Conservation (phyloP, 148 eudicot species). For the Bassia scoparia region DNA sequence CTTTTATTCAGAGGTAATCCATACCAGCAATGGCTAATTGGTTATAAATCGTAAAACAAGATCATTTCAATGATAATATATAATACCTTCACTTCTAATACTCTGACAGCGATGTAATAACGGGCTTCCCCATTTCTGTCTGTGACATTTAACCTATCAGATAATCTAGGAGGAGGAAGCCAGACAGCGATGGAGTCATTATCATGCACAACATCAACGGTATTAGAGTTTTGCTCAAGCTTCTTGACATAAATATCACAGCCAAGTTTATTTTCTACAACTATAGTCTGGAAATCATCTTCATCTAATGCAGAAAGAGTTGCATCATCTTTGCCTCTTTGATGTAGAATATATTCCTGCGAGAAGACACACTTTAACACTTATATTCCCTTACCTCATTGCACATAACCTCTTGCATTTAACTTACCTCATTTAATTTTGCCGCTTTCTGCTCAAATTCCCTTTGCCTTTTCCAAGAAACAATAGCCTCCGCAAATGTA, state of each 20-base stretch:
- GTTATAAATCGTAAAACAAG: too few relatives aligned
- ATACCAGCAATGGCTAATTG: neutral
- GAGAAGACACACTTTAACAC: slow-evolving; percentile 3
- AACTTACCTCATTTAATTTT: slow-evolving; percentile 60
- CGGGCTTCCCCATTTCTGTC: slow-evolving; percentile 77
- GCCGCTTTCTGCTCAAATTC: slow-evolving; percentile 83
- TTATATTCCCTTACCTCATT: slow-evolving; percentile 11
- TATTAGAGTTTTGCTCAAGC: slow-evolving; percentile 52
- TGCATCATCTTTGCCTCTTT: slow-evolving; percentile 36
- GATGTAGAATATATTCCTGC: slow-evolving; percentile 52
- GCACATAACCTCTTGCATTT: neutral
- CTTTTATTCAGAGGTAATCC: too few relatives aligned
- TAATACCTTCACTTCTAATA: slow-evolving; percentile 80
- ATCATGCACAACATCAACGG: slow-evolving; percentile 46
- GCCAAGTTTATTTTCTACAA: slow-evolving; percentile 87
- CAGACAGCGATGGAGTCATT: slow-evolving; percentile 55
- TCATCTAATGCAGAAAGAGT: slow-evolving; percentile 84
- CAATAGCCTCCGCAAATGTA: slow-evolving; percentile 61
- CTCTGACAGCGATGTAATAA: slow-evolving; percentile 79
- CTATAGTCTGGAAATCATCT: slow-evolving; percentile 79
- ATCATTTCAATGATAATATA: too few relatives aligned
- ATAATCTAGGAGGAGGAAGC: slow-evolving; percentile 88
- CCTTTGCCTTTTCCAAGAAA: slow-evolving; percentile 85
- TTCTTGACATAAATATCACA: slow-evolving; percentile 80
- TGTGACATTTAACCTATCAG: slow-evolving; percentile 64